A percentile compares a stretch with the other conserved stretches of the same genome.
phyloP scores from a whole-genome alignment of 257 asterid genomes.

The Haberlea rhodopensis region DNA sequence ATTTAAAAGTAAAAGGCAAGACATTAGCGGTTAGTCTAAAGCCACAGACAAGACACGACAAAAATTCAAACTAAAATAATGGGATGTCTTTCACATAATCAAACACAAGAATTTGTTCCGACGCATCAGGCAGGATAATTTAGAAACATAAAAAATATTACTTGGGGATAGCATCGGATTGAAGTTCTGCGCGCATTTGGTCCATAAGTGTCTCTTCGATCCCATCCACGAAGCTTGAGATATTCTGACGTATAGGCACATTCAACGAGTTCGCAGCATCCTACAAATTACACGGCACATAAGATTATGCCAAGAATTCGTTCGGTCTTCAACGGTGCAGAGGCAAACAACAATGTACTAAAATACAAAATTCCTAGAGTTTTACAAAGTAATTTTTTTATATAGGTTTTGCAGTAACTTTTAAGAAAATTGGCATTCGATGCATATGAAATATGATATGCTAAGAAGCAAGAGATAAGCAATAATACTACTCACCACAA shows the following conservation, averaged over 20 bases:
- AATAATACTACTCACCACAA: conserved; percentile 55
- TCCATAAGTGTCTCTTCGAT: conserved; percentile 68
- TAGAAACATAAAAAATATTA: background rate
- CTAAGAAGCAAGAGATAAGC: too few species aligned
- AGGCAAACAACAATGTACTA: background rate
- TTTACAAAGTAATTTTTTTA: too few species aligned
- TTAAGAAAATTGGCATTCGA: background rate
- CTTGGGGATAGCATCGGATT: conserved; percentile 21
- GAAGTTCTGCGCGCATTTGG: conserved; percentile 49
- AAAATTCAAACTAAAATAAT: background rate
- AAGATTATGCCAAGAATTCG: background rate
- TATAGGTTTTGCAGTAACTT: background rate
- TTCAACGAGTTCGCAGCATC: conserved; percentile 60
- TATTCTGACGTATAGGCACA: conserved; percentile 36
- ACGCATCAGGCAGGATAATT: background rate
- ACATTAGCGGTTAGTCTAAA: background rate
- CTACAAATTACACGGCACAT: conserved; percentile 34
- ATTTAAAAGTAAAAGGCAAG: background rate
- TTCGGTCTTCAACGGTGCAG: background rate
- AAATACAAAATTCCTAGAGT: background rate
- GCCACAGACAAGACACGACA: background rate
- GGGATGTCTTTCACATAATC: background rate
- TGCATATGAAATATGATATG: conserved; percentile 1
- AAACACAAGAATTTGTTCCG: background rate
- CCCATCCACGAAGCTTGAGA: conserved; percentile 50